Conservation (phyloP, 805 yeast species). For the Zygosaccharomyces pseudorouxii region DNA sequence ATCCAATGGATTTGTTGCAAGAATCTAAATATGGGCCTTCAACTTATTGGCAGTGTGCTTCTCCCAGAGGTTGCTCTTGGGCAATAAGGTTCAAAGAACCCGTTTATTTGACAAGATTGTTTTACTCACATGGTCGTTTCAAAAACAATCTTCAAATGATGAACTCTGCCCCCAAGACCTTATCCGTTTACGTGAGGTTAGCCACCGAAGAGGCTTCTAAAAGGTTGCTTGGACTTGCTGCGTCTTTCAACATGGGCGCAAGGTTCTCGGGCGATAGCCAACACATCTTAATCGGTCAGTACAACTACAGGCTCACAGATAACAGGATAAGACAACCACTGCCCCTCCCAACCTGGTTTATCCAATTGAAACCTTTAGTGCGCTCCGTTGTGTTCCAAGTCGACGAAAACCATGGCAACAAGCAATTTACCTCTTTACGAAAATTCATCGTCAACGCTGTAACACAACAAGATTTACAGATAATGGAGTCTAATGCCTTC, state of each 20-base stretch:
- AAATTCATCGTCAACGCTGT: slow-evolving; percentile 43
- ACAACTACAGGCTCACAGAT: slow-evolving; percentile 25
- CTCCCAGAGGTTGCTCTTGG: slow-evolving; percentile 29
- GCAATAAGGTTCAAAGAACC: slow-evolving; percentile 40
- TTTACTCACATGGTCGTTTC: slow-evolving; percentile 37
- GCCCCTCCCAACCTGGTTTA: slow-evolving; percentile 31
- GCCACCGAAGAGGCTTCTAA: slow-evolving; percentile 11
- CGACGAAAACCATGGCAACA: slow-evolving; percentile 37
- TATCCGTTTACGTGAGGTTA: slow-evolving; percentile 33
- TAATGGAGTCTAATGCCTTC: slow-evolving; percentile 21
- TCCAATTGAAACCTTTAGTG: slow-evolving; percentile 29
- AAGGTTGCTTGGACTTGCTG: slow-evolving; percentile 16
- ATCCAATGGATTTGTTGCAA: slow-evolving; percentile 27
- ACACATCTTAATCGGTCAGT: slow-evolving; percentile 30
- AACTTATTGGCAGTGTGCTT: slow-evolving; percentile 33
- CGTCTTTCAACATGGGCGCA: slow-evolving; percentile 17
- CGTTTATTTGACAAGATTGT: slow-evolving; percentile 35
- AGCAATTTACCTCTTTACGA: slow-evolving; percentile 35
- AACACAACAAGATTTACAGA: slow-evolving; percentile 34
- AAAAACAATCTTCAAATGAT: slow-evolving; percentile 36
- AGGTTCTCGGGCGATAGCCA: slow-evolving; percentile 18
- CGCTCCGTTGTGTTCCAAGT: slow-evolving; percentile 33
- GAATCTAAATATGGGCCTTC: slow-evolving; percentile 20
- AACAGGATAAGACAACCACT: slow-evolving; percentile 30
- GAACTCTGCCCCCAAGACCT: slow-evolving; percentile 38